Evolutionary conservation across 192 early-diverging fungal species (phyloP).

Genomic region (Rhizoclosmatium globosum): DNA sequence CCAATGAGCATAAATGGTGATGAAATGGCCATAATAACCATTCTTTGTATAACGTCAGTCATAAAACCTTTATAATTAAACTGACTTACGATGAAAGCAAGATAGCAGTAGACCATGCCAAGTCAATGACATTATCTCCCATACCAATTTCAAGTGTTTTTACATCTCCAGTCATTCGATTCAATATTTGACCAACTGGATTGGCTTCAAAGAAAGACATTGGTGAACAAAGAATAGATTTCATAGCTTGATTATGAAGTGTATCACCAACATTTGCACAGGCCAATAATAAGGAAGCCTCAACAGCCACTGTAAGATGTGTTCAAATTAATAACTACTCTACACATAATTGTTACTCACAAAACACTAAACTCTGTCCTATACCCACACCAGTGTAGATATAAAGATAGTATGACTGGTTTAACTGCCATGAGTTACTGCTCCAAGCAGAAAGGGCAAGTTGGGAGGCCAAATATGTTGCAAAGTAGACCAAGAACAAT

Average conservation of each 20-base stretch:
- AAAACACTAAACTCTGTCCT: background rate
- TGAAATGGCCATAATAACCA: background rate
- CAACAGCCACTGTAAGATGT: background rate
- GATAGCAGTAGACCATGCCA: background rate
- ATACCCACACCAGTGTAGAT: background rate
- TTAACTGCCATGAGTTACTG: background rate
- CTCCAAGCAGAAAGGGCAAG: background rate
- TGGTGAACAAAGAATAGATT: conserved; percentile 44
- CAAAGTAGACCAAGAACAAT: background rate
- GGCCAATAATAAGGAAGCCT: background rate
- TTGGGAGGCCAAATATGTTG: background rate
- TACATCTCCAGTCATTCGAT: conserved; percentile 70
- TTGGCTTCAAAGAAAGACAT: conserved; percentile 72
- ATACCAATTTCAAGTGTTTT: background rate
- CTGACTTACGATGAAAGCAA: background rate
- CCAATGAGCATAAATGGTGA: background rate
- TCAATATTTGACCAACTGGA: conserved; percentile 68
- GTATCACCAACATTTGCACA: conserved; percentile 37
- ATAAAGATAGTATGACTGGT: background rate
- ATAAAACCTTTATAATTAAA: conserved; percentile 3
- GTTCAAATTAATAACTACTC: background rate
- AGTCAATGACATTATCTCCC: background rate
- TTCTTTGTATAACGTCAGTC: conserved; percentile 48
- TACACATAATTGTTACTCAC: background rate
- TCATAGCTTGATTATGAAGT: conserved; percentile 43